Base-by-base conservation (phyloP, 306 rosid genomes). In the Coriaria nepalensis region DNA sequence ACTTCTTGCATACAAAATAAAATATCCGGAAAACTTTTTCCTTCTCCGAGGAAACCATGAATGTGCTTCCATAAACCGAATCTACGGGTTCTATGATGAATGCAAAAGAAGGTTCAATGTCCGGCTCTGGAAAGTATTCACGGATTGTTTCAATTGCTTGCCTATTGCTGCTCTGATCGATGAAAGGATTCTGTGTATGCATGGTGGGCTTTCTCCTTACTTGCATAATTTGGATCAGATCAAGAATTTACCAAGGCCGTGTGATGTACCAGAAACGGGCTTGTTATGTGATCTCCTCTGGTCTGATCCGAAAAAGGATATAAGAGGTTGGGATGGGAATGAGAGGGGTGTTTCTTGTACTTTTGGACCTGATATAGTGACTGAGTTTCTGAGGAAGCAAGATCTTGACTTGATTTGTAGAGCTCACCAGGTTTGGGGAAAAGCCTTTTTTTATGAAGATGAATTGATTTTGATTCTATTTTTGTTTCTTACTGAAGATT, bases 21-120 rank as follows among this genome's bases (percentile, higher is more conserved):
- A 75, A 53, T 88, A 81, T 56, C 95, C 93, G 5, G 67, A 65
- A 9, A 84, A 84, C 66, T 70, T 84, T 42, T 88, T 88, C 60
- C 95, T 84, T 42, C 75, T 83, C 45, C 76, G 96, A 72, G 96
- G 96, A 8, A 88, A 83, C 76, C 95, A 83, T 13, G 96, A 88
- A 73, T 88, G 96, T 49, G 95, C 93, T 50, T 88, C 96, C 6
- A 66, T 83, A 52, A 88, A 88, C 73, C 79, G 95, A 29, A 68
- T 88, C 49, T 88, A 83, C 33, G 95, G 93, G 43, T 88, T 88
- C 46, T 88, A 72, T 51, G 95, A 88, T n/a, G 96, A 88, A 55
- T 88, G 96, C 37, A 88, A 83, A 55, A 59, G 78, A 37, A 78
- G 95, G 53, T 81, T 56, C 66, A 84, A 62, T 49, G 82, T 88